Evolutionary conservation across 176 grass and related monocot species (phyloP), one percentile per base, ranked within the genome.

Genomic region (Musa troglodytarum): DNA sequence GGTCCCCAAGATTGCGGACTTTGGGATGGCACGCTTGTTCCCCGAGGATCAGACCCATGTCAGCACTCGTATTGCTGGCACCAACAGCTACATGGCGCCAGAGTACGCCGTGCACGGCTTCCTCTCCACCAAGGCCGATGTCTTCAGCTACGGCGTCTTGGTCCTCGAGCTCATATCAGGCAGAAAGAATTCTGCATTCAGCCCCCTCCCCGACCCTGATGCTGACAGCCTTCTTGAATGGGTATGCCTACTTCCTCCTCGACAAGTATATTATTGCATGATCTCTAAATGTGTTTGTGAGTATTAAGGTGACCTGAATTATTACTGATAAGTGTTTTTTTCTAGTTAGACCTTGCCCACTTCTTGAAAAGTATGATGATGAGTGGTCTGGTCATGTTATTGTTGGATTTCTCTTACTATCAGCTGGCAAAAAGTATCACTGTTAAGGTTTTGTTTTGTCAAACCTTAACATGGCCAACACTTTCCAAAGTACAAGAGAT

Each of bases 41-140:
- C 90, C 90, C 1, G 90, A 94, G 84, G 82, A 83, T 2, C 83
- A 51, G 49, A 83, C 94, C 9, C 87, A 92, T 72, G 90, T 97
- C 10, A 80, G 87, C 50, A 99, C 95, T 19, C 90, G 95, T 25
- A 84, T 99, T 17, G 90, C 90, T 19, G 88, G 95, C 55, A 99
- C 95, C 70, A 92, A 89, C 77, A 91, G 95, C 25, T 99, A 99
- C 84, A 94, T 99, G 95, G 90, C 95, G 1, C 95, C 95, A 14
- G 95, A 99, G 86, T 99, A 99, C 71, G 76, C 92, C 75, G 92
- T 99, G 95, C 86, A 92, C 73, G 95, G 95, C 21, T 58, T 59
- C 64, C 86, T 99, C 82, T 94, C 90, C 72, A 80, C 91, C 53
- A 99, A 89, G 81, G 88, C 90, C 51, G 95, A 99, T 69, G 95